phyloP scores from a whole-genome alignment of 2,329 filamentous ascomycete species.

The Colletotrichum sidae region DNA sequence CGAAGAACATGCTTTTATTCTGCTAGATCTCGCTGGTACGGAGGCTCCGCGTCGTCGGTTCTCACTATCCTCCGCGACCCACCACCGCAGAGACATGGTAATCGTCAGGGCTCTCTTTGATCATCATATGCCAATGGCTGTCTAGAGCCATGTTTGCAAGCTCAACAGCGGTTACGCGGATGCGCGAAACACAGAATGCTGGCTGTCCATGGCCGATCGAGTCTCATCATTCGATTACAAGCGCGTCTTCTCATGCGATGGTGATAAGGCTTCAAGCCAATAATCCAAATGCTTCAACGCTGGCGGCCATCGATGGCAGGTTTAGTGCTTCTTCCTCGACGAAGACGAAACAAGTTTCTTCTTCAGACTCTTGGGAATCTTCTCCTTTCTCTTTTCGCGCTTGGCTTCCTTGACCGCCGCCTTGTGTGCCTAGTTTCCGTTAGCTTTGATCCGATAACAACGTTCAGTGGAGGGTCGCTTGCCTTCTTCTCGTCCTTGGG shows the following conservation, averaged over 20 bases:
- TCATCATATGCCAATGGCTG: constrained; percentile 56
- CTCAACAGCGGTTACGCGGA: constrained; percentile 53
- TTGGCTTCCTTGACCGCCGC: constrained; percentile 94
- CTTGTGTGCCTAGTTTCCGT: constrained; percentile 73
- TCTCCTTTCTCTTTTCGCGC: constrained; percentile 90
- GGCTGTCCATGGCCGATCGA: constrained; percentile 33
- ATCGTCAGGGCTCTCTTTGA: constrained; percentile 72
- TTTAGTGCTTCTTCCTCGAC: constrained; percentile 72
- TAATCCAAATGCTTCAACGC: not conserved
- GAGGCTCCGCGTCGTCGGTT: not conserved
- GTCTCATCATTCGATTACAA: constrained; percentile 62
- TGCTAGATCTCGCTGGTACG: constrained; percentile 18
- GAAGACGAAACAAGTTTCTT: constrained; percentile 81
- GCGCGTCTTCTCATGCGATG: not conserved
- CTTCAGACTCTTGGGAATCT: constrained; percentile 97
- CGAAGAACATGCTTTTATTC: constrained; percentile 12
- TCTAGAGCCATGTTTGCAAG: constrained; percentile 52
- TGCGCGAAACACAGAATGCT: constrained; percentile 40
- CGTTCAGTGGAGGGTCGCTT: constrained; percentile 36
- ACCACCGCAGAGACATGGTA: constrained; percentile 30
- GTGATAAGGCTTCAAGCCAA: too few relatives aligned
- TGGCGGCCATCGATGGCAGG: not conserved
- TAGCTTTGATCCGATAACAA: constrained; percentile 25
- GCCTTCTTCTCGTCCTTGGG: constrained; percentile 91
- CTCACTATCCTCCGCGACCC: not conserved